Evolutionary conservation across 768 basidiomycete species (phyloP).

Genomic region (Guyanaporus albipodus): DNA sequence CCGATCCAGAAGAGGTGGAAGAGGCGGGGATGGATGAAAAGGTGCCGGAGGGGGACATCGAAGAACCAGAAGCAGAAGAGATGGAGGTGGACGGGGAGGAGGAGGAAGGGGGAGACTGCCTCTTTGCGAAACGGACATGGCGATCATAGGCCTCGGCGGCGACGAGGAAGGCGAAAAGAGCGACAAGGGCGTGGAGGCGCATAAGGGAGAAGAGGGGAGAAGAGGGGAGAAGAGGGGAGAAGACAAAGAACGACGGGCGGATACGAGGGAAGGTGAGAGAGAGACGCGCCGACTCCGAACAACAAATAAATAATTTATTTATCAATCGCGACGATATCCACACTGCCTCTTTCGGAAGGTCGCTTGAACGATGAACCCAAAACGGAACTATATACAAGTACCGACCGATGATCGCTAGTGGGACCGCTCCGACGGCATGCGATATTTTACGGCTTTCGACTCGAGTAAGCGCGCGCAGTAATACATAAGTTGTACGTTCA

Average conservation of each 20-base stretch:
- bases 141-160: conserved; percentile 37
- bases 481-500: too few species aligned
- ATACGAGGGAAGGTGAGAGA: neutral
- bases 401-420: too few species aligned
- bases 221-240: neutral
- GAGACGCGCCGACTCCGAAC: too few species aligned
- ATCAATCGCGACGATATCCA: too few species aligned
- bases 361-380: too few species aligned
- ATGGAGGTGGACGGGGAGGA: conserved; percentile 4
- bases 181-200: conserved; percentile 42
- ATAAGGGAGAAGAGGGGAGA: conserved; percentile 33
- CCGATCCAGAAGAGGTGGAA: conserved; percentile 7
- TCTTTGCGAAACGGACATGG: conserved; percentile 39
- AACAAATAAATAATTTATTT: neutral
- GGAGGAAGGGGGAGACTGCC: conserved; percentile 22
- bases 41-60: neutral
- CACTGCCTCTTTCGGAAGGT: too few species aligned
- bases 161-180: conserved; percentile 43
- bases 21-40: neutral
- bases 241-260: conserved; percentile 5
- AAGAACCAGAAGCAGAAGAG: conserved; percentile 6
- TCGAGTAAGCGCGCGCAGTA: too few species aligned
- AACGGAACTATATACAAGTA: too few species aligned
- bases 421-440: too few species aligned
- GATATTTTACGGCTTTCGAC: too few species aligned